Evolutionary conservation across 176 grass and related monocot species (phyloP).

Genomic region (Raddia guianensis): DNA sequence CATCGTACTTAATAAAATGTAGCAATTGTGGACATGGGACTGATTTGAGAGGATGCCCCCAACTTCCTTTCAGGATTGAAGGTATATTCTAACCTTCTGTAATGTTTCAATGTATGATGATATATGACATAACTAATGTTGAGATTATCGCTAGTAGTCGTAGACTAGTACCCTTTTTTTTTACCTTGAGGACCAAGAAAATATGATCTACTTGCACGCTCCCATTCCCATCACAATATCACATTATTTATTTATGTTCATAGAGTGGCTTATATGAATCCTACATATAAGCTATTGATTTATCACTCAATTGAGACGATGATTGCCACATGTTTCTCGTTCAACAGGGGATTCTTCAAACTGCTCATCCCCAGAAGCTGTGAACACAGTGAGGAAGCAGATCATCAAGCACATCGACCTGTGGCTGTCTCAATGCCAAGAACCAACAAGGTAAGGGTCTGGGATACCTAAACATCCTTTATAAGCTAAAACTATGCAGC

Average conservation of each 20-base stretch:
- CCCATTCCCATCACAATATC: neutral
- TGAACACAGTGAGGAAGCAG: conserved; percentile 67
- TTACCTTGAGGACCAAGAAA: neutral
- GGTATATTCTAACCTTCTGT: conserved; percentile 44
- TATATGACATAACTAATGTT: neutral
- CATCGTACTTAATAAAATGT: conserved; percentile 87
- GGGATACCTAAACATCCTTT: neutral
- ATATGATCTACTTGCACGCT: neutral
- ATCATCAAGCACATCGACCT: conserved; percentile 72
- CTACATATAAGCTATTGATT: neutral
- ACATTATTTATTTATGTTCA: neutral
- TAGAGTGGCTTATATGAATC: neutral
- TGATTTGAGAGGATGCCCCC: conserved; percentile 94
- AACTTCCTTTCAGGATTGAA: conserved; percentile 73
- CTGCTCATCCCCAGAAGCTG: conserved; percentile 67
- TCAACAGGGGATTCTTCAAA: conserved; percentile 73
- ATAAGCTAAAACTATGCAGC: neutral
- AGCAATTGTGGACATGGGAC: conserved; percentile 92
- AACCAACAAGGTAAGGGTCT: conserved; percentile 36
- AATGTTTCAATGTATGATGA: neutral
- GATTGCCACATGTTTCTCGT: conserved; percentile 29
- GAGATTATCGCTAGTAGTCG: neutral
- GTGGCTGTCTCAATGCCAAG: conserved; percentile 80
- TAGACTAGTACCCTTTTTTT: neutral
- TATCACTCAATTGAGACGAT: neutral